Evolutionary conservation across 257 asterid species (phyloP).

Genomic region (Solanum habrochaites): DNA sequence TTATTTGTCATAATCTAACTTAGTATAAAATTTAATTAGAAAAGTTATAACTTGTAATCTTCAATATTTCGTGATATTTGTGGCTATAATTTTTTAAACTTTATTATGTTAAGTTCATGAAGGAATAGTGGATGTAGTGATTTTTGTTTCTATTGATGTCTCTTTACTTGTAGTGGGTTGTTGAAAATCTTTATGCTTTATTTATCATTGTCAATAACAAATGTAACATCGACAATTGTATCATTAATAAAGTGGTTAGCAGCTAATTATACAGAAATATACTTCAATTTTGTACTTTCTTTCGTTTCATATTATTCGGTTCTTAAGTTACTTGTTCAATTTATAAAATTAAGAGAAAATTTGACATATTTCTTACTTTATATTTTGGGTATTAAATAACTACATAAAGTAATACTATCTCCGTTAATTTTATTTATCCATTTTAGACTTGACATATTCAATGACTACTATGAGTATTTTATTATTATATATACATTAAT

Average conservation of each 20-base stretch:
- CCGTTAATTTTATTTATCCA: neutral
- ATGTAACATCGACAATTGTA: neutral
- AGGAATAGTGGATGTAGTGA: neutral
- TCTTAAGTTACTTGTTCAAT: too few relatives aligned
- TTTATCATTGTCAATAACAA: neutral
- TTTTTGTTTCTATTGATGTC: neutral
- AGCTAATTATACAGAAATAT: neutral
- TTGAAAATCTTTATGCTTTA: neutral
- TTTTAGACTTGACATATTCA: neutral
- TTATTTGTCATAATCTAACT: neutral
- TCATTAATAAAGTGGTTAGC: neutral
- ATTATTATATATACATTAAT: too few relatives aligned
- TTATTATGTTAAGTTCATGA: neutral
- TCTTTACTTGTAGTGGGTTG: neutral
- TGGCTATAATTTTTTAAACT: neutral
- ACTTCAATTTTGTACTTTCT: neutral
- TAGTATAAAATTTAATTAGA: neutral
- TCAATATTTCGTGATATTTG: neutral
- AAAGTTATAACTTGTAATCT: neutral
- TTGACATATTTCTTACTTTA: too few relatives aligned
- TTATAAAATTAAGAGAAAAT: too few relatives aligned
- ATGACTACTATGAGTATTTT: neutral
- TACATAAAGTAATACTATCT: too few relatives aligned
- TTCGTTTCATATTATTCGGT: too few relatives aligned
- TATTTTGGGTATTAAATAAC: too few relatives aligned